phyloP scores from a whole-genome alignment of 768 basidiomycete genomes.

The Pisolithus tinctorius region DNA sequence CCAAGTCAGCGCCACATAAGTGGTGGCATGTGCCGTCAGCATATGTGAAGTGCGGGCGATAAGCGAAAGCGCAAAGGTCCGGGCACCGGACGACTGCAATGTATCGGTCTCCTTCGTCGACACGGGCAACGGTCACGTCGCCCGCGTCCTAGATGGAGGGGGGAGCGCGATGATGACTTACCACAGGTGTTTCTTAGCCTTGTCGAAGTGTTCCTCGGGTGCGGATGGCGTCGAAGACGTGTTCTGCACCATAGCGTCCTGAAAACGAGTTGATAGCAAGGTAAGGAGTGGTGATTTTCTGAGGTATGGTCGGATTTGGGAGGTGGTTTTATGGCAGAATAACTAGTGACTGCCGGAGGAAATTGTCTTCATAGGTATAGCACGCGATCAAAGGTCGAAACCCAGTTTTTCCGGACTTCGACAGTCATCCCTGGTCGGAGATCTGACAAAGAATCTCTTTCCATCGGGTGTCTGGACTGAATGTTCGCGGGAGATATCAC shows the following conservation, averaged over 20 bases:
- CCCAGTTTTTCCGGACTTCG: constrained; percentile 30
- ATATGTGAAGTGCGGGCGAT: constrained; percentile 14
- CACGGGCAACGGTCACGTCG: constrained; percentile 5
- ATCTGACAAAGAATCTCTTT: constrained; percentile 25
- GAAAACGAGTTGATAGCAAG: constrained; percentile 14
- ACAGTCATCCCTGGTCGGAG: constrained; percentile 31
- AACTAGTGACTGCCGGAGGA: constrained; percentile 23
- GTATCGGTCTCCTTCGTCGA: neutral
- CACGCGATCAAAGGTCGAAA: constrained; percentile 32
- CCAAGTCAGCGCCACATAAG: constrained; percentile 12
- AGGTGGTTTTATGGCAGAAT: constrained; percentile 26
- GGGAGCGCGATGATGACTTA: constrained; percentile 3
- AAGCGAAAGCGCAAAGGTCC: constrained; percentile 15
- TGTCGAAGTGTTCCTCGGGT: constrained; percentile 28
- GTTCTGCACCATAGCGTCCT: constrained; percentile 19
- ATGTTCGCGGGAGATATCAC: constrained; percentile 31
- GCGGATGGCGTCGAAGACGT: constrained; percentile 12
- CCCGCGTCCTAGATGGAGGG: constrained; percentile 5
- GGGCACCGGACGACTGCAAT: neutral
- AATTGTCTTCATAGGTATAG: constrained; percentile 35
- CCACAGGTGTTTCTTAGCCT: constrained; percentile 31
- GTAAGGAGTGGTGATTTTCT: constrained; percentile 16
- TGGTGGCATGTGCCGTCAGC: constrained; percentile 28
- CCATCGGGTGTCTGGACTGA: constrained; percentile 30
- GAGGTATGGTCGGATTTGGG: constrained; percentile 16